Percentiles rank a stretch among this genome's conserved stretches.
Evolutionary conservation across 345 rosid genomes (phyloP).

Genomic region (Hibiscus tridactylites): DNA sequence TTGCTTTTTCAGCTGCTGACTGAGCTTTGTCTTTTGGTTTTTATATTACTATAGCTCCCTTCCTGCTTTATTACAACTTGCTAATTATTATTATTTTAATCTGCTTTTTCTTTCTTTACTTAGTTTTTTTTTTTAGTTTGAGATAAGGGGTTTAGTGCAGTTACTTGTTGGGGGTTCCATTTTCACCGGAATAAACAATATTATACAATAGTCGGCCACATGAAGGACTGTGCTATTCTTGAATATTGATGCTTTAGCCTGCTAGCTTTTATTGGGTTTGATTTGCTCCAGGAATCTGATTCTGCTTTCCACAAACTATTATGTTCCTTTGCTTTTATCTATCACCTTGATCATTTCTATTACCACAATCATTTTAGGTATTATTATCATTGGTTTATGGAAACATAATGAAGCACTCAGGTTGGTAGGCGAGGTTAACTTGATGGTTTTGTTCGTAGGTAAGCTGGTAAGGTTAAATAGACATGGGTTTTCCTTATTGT

Average conservation of each 20-base stretch:
- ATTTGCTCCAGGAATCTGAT: slow-evolving; percentile 18
- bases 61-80: neutral
- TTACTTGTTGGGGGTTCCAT: neutral
- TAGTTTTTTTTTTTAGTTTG: neutral
- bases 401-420: neutral
- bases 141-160: neutral
- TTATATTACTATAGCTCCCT: neutral
- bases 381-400: neutral
- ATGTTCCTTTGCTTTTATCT: neutral
- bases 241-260: neutral
- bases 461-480: neutral
- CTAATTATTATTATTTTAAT: neutral
- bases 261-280: neutral
- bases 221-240: neutral
- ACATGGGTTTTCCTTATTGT: neutral
- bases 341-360: neutral
- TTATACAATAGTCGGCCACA: slow-evolving; percentile 3
- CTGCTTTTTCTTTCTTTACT: neutral
- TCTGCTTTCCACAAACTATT: slow-evolving; percentile 13
- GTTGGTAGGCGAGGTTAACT: neutral
- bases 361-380: neutral
- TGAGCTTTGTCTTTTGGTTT: neutral
- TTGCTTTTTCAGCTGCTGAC: neutral
- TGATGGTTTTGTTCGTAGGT: neutral
- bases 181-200: neutral